phyloP scores from a whole-genome alignment of 129 eudicot genomes.

The Rutidosis leptorrhynchoides region DNA sequence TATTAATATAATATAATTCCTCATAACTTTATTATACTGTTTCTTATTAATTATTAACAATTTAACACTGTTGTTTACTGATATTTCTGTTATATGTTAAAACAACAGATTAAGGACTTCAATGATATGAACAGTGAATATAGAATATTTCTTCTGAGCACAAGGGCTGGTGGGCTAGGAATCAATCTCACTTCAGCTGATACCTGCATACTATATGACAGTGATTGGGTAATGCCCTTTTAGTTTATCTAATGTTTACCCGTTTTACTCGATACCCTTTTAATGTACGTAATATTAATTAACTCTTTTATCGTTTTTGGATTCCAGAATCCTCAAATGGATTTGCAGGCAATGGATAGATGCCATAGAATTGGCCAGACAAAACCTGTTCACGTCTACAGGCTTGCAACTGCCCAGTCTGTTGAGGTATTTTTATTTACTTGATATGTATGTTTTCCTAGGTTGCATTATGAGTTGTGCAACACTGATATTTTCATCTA shows the following conservation, averaged over 20 bases:
- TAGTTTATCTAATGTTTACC: background rate
- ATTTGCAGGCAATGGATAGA: conserved; percentile 98
- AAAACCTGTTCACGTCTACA: conserved; percentile 96
- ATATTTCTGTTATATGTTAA: background rate
- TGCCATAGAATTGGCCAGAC: conserved; percentile 99
- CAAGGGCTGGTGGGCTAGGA: conserved; percentile 98
- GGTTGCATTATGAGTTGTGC: too few relatives aligned
- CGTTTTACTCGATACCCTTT: background rate
- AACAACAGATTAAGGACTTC: conserved; percentile 77
- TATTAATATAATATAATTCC: too few relatives aligned
- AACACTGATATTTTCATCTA: too few relatives aligned
- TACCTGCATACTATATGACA: conserved; percentile 89
- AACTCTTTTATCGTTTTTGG: conserved; percentile 22
- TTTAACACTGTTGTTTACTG: background rate
- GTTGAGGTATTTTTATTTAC: conserved; percentile 50
- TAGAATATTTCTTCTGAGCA: conserved; percentile 82
- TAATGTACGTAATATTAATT: too few relatives aligned
- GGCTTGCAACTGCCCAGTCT: conserved; percentile 96
- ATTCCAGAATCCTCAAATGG: conserved; percentile 97
- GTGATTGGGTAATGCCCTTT: conserved; percentile 77
- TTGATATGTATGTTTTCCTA: background rate
- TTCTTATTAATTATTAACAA: background rate
- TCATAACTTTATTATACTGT: background rate
- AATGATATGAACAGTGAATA: conserved; percentile 56
- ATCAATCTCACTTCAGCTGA: conserved; percentile 97